phyloP scores from a whole-genome alignment of 2,329 filamentous ascomycete genomes.

The Penicillium sp. region DNA sequence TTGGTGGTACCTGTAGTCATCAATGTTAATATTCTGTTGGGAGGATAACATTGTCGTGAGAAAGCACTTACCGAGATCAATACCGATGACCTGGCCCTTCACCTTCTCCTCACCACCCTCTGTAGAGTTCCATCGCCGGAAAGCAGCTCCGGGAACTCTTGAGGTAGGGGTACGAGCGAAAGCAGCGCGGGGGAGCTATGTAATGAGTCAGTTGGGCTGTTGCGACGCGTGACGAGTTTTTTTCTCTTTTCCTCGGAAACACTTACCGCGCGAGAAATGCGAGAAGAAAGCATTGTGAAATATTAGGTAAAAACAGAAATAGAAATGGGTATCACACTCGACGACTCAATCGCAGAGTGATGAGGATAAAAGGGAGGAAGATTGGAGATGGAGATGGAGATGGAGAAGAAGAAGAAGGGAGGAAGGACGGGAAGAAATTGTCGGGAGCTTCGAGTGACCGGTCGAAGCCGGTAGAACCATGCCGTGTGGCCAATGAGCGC shows the following conservation, averaged over 20 bases:
- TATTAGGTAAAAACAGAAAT: conserved; percentile 35
- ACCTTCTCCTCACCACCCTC: conserved; percentile 70
- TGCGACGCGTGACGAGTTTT: conserved; percentile 18
- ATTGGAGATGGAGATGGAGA: conserved; percentile 9
- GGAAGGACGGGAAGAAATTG: conserved; percentile 30
- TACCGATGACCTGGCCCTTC: conserved; percentile 93
- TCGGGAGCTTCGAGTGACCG: conserved; percentile 34
- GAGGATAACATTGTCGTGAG: not conserved
- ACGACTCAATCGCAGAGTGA: conserved; percentile 34
- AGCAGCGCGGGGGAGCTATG: conserved; percentile 73
- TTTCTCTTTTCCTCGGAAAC: conserved; percentile 4
- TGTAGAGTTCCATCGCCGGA: conserved; percentile 54
- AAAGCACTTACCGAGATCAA: conserved; percentile 73
- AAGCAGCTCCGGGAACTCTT: conserved; percentile 67
- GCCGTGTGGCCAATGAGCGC: conserved; percentile 19
- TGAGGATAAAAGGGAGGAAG: conserved; percentile 17
- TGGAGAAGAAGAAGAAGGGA: conserved; percentile 24
- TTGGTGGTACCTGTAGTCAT: conserved; percentile 71
- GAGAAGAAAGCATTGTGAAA: conserved; percentile 65
- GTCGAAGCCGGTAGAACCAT: conserved; percentile 39
- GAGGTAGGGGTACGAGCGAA: conserved; percentile 64
- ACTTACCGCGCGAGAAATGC: conserved; percentile 71
- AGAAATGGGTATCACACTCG: conserved; percentile 28
- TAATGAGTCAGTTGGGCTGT: conserved; percentile 17
- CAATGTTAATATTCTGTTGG: conserved; percentile 13